Evolutionary conservation across 2,329 filamentous ascomycete genomes (phyloP).

Genomic region (Calonectria pauciramosa): DNA sequence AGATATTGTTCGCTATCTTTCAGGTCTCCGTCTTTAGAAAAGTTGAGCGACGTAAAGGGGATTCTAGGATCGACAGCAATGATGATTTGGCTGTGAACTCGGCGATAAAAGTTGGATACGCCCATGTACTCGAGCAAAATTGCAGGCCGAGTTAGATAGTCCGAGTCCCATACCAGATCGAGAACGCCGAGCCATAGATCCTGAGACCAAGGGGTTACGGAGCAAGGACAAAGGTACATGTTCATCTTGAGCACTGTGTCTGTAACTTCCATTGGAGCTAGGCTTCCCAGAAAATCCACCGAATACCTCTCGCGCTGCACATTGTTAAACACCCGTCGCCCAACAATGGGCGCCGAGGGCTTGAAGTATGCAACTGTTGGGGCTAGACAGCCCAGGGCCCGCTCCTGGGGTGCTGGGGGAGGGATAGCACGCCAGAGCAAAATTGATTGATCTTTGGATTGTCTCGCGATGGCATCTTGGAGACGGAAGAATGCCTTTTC

Average conservation of each 20-base stretch:
- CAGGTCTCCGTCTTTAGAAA: neutral
- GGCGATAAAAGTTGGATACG: conserved; percentile 32
- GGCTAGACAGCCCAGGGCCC: conserved; percentile 35
- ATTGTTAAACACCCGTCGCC: conserved; percentile 34
- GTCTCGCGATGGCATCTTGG: conserved; percentile 41
- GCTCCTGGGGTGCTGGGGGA: neutral
- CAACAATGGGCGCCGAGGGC: conserved; percentile 32
- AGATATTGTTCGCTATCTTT: neutral
- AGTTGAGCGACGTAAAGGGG: neutral
- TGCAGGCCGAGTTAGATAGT: conserved; percentile 39
- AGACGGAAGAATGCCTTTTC: conserved; percentile 42
- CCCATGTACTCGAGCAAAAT: conserved; percentile 39
- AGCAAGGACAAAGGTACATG: conserved; percentile 41
- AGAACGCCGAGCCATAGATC: conserved; percentile 38
- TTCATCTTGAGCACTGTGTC: conserved; percentile 36
- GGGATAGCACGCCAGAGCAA: conserved; percentile 33
- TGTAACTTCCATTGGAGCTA: conserved; percentile 37
- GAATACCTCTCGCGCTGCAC: conserved; percentile 29
- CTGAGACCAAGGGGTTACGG: neutral
- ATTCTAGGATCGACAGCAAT: conserved; percentile 34
- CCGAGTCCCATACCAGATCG: conserved; percentile 37
- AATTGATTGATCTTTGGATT: conserved; percentile 42
- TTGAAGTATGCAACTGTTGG: conserved; percentile 28
- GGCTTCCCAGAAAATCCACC: conserved; percentile 34
- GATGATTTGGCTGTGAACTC: conserved; percentile 34